Evolutionary conservation across 108 stramenopile species (phyloP).

Genomic region (Cyclotella atomus): DNA sequence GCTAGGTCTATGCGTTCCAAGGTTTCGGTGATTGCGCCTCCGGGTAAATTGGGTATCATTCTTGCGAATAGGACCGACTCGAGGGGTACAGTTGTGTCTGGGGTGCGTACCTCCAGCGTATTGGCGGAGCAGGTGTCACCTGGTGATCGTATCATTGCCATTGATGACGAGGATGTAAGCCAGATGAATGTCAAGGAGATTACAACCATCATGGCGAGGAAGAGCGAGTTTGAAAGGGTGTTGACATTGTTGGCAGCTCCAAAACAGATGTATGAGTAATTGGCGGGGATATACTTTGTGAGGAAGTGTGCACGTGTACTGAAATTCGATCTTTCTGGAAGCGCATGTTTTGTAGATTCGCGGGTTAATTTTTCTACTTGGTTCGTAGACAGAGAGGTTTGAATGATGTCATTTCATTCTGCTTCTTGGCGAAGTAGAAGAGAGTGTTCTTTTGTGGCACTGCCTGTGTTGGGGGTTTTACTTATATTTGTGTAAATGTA

Average conservation of each 20-base stretch:
- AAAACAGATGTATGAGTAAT: conserved; percentile 48
- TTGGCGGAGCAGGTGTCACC: conserved; percentile 79
- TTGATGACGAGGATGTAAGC: conserved; percentile 91
- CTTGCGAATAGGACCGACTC: conserved; percentile 89
- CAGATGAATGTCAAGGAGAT: conserved; percentile 91
- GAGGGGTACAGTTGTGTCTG: conserved; percentile 88
- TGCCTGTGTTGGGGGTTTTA: background rate
- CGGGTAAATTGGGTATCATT: conserved; percentile 91
- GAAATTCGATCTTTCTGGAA: conserved; percentile 8
- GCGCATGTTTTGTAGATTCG: background rate
- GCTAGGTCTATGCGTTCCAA: conserved; percentile 54
- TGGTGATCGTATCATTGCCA: conserved; percentile 87
- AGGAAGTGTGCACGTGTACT: background rate
- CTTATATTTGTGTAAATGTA: background rate
- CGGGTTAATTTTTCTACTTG: conserved; percentile 5
- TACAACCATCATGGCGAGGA: conserved; percentile 88
- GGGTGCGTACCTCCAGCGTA: conserved; percentile 80
- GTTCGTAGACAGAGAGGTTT: background rate
- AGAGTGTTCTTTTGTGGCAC: background rate
- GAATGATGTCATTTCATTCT: conserved; percentile 5
- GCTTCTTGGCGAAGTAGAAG: conserved; percentile 9
- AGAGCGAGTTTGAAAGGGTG: conserved; percentile 84
- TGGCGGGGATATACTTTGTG: background rate
- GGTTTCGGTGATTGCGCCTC: conserved; percentile 78
- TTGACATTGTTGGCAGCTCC: conserved; percentile 67